These are phyloP conservation scores for Zalaria obscura DNA, from an alignment of 2,329 filamentous ascomycete genomes.

Conservation along the genomic window DNA sequence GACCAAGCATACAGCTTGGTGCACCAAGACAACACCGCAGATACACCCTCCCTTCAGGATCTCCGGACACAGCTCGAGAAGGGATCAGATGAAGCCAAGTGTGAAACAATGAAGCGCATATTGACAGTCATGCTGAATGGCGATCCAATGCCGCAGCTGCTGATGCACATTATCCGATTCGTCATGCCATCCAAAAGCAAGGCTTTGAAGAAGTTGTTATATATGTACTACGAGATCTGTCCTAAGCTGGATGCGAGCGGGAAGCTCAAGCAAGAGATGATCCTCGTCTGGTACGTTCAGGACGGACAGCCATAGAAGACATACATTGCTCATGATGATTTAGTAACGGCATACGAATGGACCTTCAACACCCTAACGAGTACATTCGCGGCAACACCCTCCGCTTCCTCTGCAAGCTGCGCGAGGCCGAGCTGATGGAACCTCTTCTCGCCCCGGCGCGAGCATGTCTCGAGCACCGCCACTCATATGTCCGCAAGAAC, in stretches of 20 bases:
- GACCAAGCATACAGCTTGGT: constrained; percentile 94
- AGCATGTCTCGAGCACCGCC: constrained; percentile 84
- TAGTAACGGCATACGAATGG: constrained; percentile 95
- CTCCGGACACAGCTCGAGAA: constrained; percentile 50
- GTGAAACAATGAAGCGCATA: constrained; percentile 68
- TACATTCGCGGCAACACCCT: constrained; percentile 97
- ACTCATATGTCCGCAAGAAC: constrained; percentile 97
- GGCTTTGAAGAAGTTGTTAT: constrained; percentile 89
- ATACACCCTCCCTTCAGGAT: constrained; percentile 80
- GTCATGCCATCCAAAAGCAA: constrained; percentile 99
- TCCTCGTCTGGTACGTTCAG: constrained; percentile 69
- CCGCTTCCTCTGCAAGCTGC: constrained; percentile 90
- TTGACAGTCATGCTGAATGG: constrained; percentile 96
- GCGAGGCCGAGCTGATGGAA: constrained; percentile 90
- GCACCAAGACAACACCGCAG: constrained; percentile 92
- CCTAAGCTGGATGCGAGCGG: constrained; percentile 84
- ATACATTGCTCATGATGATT: constrained; percentile 2
- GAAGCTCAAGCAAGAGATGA: constrained; percentile 99
- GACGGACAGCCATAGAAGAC: neutral
- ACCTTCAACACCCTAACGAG: constrained; percentile 94
- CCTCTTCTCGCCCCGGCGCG: constrained; percentile 85
- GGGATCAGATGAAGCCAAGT: constrained; percentile 23
- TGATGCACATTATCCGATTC: constrained; percentile 99
- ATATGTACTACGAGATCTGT: constrained; percentile 99
- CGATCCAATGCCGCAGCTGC: constrained; percentile 82